Evolutionary conservation across 2,329 filamentous ascomycete species (phyloP).

Genomic region (Pseudocercospora cruenta): DNA sequence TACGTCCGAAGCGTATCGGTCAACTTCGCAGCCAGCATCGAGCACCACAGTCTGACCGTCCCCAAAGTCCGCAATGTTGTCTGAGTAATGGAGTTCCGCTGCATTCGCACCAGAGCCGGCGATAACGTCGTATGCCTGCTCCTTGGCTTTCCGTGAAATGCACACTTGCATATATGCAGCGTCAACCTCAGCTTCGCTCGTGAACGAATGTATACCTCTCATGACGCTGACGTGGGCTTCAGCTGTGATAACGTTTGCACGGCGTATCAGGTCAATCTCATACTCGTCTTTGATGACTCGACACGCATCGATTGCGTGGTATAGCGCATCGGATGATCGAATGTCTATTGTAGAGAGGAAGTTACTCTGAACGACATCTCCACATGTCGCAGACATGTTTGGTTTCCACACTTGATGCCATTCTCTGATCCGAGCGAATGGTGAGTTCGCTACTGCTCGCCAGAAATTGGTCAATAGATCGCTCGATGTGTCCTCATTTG

Average conservation of each 20-base stretch:
- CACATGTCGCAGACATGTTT: background rate
- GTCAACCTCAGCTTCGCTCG: conserved; percentile 82
- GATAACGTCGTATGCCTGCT: conserved; percentile 87
- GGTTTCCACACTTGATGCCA: background rate
- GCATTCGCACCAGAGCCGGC: conserved; percentile 82
- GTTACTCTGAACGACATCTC: background rate
- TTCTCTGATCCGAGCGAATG: background rate
- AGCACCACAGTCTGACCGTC: conserved; percentile 76
- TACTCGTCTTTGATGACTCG: conserved; percentile 84
- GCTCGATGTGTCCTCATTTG: background rate
- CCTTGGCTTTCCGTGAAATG: conserved; percentile 70
- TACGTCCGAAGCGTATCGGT: conserved; percentile 85
- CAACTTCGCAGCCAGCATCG: conserved; percentile 85
- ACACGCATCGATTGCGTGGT: conserved; percentile 74
- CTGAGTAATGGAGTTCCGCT: conserved; percentile 81
- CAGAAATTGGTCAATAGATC: background rate
- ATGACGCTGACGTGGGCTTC: conserved; percentile 76
- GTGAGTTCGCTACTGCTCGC: background rate
- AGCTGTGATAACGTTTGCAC: conserved; percentile 79
- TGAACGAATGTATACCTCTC: conserved; percentile 62
- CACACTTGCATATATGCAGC: conserved; percentile 75
- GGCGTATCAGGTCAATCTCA: conserved; percentile 79
- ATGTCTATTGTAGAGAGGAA: background rate
- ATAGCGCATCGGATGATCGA: conserved; percentile 47
- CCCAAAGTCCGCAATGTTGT: conserved; percentile 73